Evolutionary conservation across 2,329 filamentous ascomycete genomes (phyloP).

Genomic region (Sordariomycetes sp.): DNA sequence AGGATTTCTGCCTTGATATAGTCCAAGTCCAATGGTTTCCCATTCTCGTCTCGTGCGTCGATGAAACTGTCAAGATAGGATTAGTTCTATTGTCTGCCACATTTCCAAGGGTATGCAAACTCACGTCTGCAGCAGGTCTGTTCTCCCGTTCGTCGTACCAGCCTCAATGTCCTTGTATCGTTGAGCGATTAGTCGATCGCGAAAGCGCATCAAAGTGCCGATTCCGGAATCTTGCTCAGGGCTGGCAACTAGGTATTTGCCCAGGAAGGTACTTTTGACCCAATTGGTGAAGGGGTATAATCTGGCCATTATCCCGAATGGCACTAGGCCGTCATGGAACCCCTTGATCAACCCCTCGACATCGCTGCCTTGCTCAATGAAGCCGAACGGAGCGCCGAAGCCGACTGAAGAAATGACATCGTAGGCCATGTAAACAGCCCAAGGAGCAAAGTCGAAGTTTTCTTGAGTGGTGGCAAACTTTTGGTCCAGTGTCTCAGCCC

Average conservation of each 20-base stretch:
- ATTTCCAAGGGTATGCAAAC: not conserved
- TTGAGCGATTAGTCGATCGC: constrained; percentile 40
- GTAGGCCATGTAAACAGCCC: constrained; percentile 48
- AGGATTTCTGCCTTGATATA: constrained; percentile 45
- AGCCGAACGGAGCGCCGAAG: constrained; percentile 47
- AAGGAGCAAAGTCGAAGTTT: constrained; percentile 44
- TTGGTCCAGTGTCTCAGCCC: constrained; percentile 35
- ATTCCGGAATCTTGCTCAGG: constrained; percentile 45
- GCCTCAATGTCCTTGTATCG: constrained; percentile 35
- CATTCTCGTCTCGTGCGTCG: constrained; percentile 32
- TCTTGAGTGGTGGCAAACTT: constrained; percentile 33
- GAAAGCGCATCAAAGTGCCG: constrained; percentile 47
- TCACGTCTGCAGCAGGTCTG: constrained; percentile 43
- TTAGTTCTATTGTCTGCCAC: not conserved
- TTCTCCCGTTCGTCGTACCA: constrained; percentile 27
- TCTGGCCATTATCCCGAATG: constrained; percentile 41
- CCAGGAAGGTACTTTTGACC: constrained; percentile 42
- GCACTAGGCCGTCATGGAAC: constrained; percentile 41
- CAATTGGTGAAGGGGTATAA: constrained; percentile 45
- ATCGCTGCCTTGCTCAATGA: constrained; percentile 41
- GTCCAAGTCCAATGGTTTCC: constrained; percentile 34
- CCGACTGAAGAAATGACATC: constrained; percentile 48
- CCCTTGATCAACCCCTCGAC: constrained; percentile 43
- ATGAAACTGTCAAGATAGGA: constrained; percentile 22
- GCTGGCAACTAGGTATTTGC: constrained; percentile 38